Percentiles rank a stretch among this genome's conserved stretches.
Conservation (phyloP, 2,329 filamentous ascomycete species). For the Allantophomopsis lycopodina region DNA sequence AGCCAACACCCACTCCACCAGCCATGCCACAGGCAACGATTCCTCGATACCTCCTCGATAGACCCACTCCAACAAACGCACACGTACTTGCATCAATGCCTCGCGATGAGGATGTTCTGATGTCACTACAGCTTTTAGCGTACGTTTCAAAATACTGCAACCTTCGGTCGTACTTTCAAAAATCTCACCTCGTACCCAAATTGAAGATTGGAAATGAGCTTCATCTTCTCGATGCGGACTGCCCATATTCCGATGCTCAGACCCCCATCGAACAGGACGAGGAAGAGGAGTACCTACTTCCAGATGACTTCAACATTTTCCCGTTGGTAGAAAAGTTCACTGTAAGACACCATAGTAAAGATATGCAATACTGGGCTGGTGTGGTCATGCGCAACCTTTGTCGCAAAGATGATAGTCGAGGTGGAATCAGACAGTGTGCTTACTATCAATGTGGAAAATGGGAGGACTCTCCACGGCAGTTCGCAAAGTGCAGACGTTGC, state of each 20-base stretch:
- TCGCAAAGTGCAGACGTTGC: constrained; percentile 94
- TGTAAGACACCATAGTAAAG: constrained; percentile 81
- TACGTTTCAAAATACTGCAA: constrained; percentile 99
- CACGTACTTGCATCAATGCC: constrained; percentile 84
- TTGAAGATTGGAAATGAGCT: constrained; percentile 84
- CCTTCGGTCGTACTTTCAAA: constrained; percentile 86
- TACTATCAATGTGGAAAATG: constrained; percentile 98
- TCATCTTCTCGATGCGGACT: constrained; percentile 62
- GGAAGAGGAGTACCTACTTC: constrained; percentile 77
- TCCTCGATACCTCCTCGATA: constrained; percentile 67
- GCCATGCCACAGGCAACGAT: constrained; percentile 63
- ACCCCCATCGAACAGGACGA: constrained; percentile 39
- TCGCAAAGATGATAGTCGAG: constrained; percentile 89
- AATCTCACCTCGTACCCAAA: constrained; percentile 82
- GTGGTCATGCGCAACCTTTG: constrained; percentile 98
- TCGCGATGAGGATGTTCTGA: constrained; percentile 90
- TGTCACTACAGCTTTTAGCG: constrained; percentile 91
- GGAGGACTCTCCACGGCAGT: constrained; percentile 93
- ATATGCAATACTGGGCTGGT: constrained; percentile 99
- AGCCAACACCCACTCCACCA: constrained; percentile 52
- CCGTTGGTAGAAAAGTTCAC: constrained; percentile 97
- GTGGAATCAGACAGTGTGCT: constrained; percentile 91
- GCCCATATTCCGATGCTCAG: constrained; percentile 22
- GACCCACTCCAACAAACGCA: constrained; percentile 48
- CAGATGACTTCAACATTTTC: constrained; percentile 97